Base-by-base conservation (phyloP, 805 yeast genomes). In the Yueomyces sinensis region DNA sequence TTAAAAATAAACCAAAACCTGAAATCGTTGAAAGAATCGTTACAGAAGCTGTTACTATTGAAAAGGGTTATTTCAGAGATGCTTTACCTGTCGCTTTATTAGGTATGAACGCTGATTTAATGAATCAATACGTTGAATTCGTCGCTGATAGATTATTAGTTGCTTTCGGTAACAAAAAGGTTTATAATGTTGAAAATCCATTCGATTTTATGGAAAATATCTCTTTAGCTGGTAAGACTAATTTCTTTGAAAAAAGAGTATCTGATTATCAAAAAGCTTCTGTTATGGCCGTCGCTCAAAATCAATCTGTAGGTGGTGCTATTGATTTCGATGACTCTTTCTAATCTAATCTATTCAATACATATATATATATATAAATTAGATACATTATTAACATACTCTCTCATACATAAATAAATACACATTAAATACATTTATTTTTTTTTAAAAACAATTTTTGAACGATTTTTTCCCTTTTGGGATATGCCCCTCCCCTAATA, bases 181-280 rank as follows among this genome's bases (percentile, higher is more conserved):
- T 71, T 45, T 89, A 74, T 75, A 82, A 84, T 52, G 89, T 71
- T 39, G 67, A 82, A 43, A 89, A 89, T 61, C 98, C 98, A 60
- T 89, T 89, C 59, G 98, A 89, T 63, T 89, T 89, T 58, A 89
- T 89, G 98, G 98, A 89, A 69, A 89, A 91, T 70, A 89, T 89
- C 53, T 89, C 97, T 11, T 74, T 89, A 50, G 94, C 96, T 38
- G 98, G 98, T 64, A 89, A 89, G 75, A 89, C 98, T 51, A 89
- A 91, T 70, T 89, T 89, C 76, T 89, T 89, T 58, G 98, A 89
- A 72, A 89, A 89, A 75, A 82, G 97, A 66, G 98, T 89, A 38
- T 81, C 94, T 39, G 98, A 89, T 65, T 89, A 89, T 67, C 98
- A 89, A 68, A 91, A 89, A 70, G 97, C 98, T 39, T 97, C 97